phyloP scores from a whole-genome alignment of 352 stramenopile species.

The Detonula confervacea region DNA sequence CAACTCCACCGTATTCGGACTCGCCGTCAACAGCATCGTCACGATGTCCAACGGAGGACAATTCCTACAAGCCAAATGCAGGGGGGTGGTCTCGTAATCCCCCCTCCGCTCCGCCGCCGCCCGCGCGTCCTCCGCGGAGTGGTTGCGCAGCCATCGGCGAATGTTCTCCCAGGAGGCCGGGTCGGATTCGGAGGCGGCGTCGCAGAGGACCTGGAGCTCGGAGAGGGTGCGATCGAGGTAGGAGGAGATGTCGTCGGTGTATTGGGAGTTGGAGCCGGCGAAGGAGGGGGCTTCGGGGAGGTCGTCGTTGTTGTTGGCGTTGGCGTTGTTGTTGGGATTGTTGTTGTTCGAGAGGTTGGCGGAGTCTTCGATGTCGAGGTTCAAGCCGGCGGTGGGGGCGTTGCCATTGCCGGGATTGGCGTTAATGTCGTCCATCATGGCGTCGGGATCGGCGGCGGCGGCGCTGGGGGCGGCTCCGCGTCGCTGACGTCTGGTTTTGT shows the following conservation, averaged over 20 bases:
- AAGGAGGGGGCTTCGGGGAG: not conserved
- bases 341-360: not conserved
- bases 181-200: not conserved
- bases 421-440: not conserved
- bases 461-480: no score
- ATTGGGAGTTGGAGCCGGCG: not conserved
- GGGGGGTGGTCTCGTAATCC: constrained; percentile 65
- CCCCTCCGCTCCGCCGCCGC: constrained; percentile 50
- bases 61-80: constrained; percentile 74
- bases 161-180: constrained; percentile 61
- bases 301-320: not conserved
- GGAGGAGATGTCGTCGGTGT: not conserved
- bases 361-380: not conserved
- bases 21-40: constrained; percentile 62
- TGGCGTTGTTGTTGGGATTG: not conserved
- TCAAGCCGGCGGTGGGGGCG: not conserved
- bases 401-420: not conserved
- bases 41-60: constrained; percentile 69
- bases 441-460: no score
- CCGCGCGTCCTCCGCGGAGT: constrained; percentile 50
- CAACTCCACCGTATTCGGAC: constrained; percentile 47
- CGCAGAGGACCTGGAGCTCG: constrained; percentile 21
- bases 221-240: not conserved
- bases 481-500: no score
- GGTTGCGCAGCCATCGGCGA: constrained; percentile 59